phyloP scores from a whole-genome alignment of 495 filamentous ascomycete genomes.

The Neurospora sp. region DNA sequence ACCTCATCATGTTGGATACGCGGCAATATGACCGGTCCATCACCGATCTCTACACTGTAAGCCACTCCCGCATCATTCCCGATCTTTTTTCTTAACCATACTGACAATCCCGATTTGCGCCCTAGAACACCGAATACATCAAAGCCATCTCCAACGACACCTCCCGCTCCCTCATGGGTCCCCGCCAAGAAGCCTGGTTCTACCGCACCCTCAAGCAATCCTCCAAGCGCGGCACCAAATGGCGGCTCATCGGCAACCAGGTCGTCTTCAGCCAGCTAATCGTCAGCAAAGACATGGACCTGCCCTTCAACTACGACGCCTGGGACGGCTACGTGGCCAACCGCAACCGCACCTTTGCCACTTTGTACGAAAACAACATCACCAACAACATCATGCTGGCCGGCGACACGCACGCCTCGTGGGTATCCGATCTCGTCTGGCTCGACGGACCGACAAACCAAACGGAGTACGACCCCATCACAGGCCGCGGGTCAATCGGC shows the following conservation, averaged over 20 bases:
- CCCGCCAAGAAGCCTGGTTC: constrained; percentile 60
- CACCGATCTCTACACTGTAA: constrained; percentile 26
- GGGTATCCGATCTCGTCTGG: constrained; percentile 59
- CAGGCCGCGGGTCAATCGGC: constrained; percentile 49
- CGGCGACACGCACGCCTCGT: constrained; percentile 54
- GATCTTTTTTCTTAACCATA: background rate
- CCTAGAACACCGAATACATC: constrained; percentile 48
- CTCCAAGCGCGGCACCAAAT: constrained; percentile 43
- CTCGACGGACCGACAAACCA: constrained; percentile 26
- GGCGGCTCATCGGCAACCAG: constrained; percentile 58
- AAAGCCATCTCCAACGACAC: constrained; percentile 47
- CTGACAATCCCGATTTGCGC: background rate
- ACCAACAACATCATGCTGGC: constrained; percentile 57
- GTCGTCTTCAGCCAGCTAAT: constrained; percentile 52
- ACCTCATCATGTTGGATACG: constrained; percentile 62
- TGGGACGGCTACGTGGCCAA: constrained; percentile 60
- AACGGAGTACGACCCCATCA: constrained; percentile 43
- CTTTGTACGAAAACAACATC: constrained; percentile 51
- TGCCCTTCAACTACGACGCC: constrained; percentile 48
- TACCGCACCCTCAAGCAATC: constrained; percentile 48
- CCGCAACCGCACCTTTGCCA: constrained; percentile 49
- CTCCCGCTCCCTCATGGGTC: constrained; percentile 52
- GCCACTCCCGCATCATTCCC: constrained; percentile 3
- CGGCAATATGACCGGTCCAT: constrained; percentile 54
- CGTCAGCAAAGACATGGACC: constrained; percentile 26